Evolutionary conservation across 2,329 filamentous ascomycete species (phyloP).

Genomic region (Leptographium procerum): DNA sequence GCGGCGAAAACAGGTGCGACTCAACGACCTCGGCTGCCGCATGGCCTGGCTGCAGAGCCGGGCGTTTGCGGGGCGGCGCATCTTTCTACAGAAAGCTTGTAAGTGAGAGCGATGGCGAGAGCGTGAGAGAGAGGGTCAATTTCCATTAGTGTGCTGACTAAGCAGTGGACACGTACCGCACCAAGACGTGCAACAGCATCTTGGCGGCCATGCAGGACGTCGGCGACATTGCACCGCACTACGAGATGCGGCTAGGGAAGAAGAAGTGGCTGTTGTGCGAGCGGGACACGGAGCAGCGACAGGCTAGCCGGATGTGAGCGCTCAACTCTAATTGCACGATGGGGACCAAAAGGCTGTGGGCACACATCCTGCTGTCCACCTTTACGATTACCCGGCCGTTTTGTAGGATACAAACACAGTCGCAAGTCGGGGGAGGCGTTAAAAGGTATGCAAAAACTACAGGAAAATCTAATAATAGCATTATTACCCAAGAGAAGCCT

Average conservation of each 20-base stretch:
- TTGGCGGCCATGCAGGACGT: conserved; percentile 68
- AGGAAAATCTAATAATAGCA: too few relatives aligned
- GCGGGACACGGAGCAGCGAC: conserved; percentile 11
- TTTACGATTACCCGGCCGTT: too few relatives aligned
- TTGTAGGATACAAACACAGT: too few relatives aligned
- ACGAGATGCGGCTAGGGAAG: conserved; percentile 82
- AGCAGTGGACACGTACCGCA: conserved; percentile 87
- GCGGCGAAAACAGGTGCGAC: conserved; percentile 70
- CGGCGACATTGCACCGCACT: conserved; percentile 64
- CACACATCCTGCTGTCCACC: too few relatives aligned
- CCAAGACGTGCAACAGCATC: conserved; percentile 78
- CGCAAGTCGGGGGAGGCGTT: too few relatives aligned
- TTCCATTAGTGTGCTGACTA: not conserved
- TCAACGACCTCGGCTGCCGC: conserved; percentile 87
- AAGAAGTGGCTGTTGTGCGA: conserved; percentile 42
- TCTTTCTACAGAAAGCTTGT: conserved; percentile 88
- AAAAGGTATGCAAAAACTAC: too few relatives aligned
- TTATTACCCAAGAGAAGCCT: too few relatives aligned
- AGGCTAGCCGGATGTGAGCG: conserved; percentile 7
- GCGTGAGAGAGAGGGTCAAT: too few relatives aligned
- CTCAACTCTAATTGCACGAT: too few relatives aligned
- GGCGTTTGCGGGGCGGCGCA: conserved; percentile 73
- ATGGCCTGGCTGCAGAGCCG: conserved; percentile 96
- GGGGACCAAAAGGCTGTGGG: too few relatives aligned
- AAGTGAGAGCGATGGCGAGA: conserved; percentile 26